Conservation (phyloP, 163 green algal species). For the Volvox carteri region DNA sequence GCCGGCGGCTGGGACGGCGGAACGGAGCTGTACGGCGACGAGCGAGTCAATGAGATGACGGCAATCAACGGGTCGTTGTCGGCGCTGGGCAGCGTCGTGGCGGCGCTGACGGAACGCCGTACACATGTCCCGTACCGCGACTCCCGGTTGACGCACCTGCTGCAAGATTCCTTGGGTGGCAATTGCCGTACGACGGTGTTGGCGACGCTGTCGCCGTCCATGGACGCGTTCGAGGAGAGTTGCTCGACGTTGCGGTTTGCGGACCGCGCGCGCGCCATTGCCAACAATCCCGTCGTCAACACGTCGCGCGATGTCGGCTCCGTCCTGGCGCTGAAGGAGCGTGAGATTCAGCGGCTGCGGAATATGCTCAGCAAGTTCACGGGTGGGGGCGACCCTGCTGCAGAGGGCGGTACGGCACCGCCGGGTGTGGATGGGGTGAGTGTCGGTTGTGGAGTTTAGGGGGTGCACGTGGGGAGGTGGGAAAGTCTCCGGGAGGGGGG, state of each 20-base stretch:
- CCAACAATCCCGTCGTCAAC: constrained; percentile 81
- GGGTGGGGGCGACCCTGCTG: background rate
- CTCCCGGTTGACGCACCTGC: constrained; percentile 89
- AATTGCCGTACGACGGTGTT: constrained; percentile 83
- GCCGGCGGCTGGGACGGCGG: constrained; percentile 23
- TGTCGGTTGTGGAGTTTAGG: no score
- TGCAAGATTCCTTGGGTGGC: constrained; percentile 71
- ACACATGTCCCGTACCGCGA: constrained; percentile 84
- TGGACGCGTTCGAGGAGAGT: constrained; percentile 77
- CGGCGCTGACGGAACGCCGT: constrained; percentile 67
- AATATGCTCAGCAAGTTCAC: constrained; percentile 64
- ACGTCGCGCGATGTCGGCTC: constrained; percentile 64
- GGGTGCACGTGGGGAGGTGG: no score
- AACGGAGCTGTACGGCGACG: constrained; percentile 44
- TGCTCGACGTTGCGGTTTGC: constrained; percentile 83
- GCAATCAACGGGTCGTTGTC: constrained; percentile 80
- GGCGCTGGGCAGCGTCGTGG: constrained; percentile 78
- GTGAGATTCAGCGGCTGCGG: constrained; percentile 75
- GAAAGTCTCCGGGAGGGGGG: background rate
- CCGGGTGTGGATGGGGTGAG: constrained; percentile 14
- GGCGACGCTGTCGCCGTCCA: constrained; percentile 75
- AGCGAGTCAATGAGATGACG: constrained; percentile 75
- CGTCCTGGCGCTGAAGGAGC: constrained; percentile 73
- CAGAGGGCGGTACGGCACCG: background rate
- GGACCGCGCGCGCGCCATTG: constrained; percentile 76